Evolutionary conservation across 345 rosid genomes (phyloP), one percentile per base, ranked within the genome.

Genomic region (Jatropha curcas): DNA sequence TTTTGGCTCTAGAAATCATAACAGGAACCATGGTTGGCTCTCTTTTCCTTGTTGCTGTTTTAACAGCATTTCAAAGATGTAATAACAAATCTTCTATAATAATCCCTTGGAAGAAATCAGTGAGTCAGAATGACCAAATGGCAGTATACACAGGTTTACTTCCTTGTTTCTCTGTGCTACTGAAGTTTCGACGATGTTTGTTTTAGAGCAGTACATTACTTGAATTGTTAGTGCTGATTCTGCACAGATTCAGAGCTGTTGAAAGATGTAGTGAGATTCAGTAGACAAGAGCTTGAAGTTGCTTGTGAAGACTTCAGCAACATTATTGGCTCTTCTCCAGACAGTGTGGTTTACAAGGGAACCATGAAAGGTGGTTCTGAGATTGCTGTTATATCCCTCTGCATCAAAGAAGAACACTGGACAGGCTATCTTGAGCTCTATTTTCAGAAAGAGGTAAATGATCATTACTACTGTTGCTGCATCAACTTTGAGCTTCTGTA

Each of bases 291-390:
- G 71, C 97, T 96, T 67, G 99, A 96, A 86, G 91, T 90, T 65
- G 98, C 99, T 43, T 96, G 98, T 76, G 99, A 96, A 88, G 98
- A 96, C 84, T 96, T 93, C 79, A 96, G 98, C 87, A 96, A 96
- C 79, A 91, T 96, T 60, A 93, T 96, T 61, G 99, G 96, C 37
- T 89, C 95, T 63, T 93, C 98, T 22, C 91, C 96, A 1, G 98
- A 96, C 82, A 89, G 97, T 84, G 81, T 88, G 80, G 88, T 93
- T 72, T 96, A 91, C 83, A 96, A 96, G 83, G 99, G 98, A 72
- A 96, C 70, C 35, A 79, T 93, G 78, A 96, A 87, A 82, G 88
- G 90, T 58, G 98, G 99, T 22, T 89, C 93, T 60, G 99, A 96
- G 85, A 93, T 96, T 83, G 99, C 97, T 0, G 97, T 96, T 56